A percentile compares a stretch with the other conserved stretches of the same genome.
Conservation (phyloP, 306 rosid species). For the Myrica gale region DNA sequence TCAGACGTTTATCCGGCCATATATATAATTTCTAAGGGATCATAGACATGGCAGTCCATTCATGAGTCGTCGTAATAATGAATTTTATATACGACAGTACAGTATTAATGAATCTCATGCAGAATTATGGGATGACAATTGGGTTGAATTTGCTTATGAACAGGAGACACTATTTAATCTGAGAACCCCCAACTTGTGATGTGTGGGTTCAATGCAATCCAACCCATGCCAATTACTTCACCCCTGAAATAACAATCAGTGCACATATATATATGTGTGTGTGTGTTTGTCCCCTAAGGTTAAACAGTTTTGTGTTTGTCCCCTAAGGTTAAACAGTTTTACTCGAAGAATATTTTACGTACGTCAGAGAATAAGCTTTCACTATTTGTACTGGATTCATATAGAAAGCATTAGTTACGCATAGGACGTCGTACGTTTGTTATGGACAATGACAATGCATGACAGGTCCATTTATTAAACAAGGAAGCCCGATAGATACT, state of each 20-base stretch:
- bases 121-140: too few species aligned
- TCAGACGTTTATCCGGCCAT: too few species aligned
- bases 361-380: background rate
- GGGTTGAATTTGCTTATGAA: background rate
- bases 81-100: background rate
- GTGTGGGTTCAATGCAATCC: background rate
- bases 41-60: too few species aligned
- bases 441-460: slow-evolving; percentile 2
- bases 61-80: too few species aligned
- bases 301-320: background rate
- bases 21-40: too few species aligned
- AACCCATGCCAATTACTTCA: background rate
- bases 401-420: background rate
- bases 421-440: too few species aligned
- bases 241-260: background rate
- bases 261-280: too few species aligned
- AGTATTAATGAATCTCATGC: background rate
- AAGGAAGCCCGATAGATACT: background rate
- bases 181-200: background rate
- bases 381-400: background rate
- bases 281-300: too few species aligned
- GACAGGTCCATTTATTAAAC: background rate
- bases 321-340: too few species aligned
- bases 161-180: background rate
- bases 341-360: too few species aligned